Evolutionary conservation across 495 filamentous ascomycete genomes (phyloP).

Genomic region (Coniosporium apollinis): DNA sequence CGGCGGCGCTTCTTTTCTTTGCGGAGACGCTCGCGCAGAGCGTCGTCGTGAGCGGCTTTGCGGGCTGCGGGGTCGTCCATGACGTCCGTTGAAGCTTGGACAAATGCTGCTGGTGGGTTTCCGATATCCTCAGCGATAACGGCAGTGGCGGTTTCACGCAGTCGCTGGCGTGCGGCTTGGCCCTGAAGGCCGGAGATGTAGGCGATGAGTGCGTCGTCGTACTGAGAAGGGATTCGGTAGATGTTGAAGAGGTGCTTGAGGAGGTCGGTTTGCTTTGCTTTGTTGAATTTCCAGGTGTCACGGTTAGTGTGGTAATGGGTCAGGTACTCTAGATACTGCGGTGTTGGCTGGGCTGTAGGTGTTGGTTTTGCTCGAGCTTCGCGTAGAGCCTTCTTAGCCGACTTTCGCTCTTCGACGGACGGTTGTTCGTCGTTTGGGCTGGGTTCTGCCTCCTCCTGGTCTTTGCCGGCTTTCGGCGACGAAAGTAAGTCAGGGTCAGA

Average conservation of each 20-base stretch:
- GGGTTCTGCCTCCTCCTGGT: neutral
- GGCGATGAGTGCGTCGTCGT: conserved; percentile 44
- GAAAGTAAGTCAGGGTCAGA: too few relatives aligned
- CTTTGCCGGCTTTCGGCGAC: conserved; percentile 11
- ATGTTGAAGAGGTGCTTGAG: conserved; percentile 66
- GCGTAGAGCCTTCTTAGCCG: conserved; percentile 1
- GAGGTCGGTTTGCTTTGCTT: conserved; percentile 64
- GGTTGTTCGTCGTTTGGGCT: neutral
- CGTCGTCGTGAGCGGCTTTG: conserved; percentile 16
- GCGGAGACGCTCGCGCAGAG: conserved; percentile 11
- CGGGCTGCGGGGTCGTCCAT: conserved; percentile 15
- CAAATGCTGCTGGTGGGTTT: conserved; percentile 1
- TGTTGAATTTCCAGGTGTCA: conserved; percentile 80
- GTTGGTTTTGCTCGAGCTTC: conserved; percentile 13
- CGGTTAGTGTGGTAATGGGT: conserved; percentile 48
- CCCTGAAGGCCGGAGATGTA: conserved; percentile 63
- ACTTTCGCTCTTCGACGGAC: neutral
- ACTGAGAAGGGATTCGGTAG: conserved; percentile 43
- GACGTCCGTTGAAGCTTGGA: conserved; percentile 2
- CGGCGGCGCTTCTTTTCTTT: conserved; percentile 10
- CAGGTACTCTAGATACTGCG: conserved; percentile 49
- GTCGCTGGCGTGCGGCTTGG: conserved; percentile 32
- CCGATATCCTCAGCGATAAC: conserved; percentile 11
- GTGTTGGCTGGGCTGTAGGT: conserved; percentile 22
- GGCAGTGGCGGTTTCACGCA: conserved; percentile 13